These are phyloP conservation scores for Xerophyta viscosa DNA, from an alignment of 106 monocot species.

Conservation along the genomic window DNA sequence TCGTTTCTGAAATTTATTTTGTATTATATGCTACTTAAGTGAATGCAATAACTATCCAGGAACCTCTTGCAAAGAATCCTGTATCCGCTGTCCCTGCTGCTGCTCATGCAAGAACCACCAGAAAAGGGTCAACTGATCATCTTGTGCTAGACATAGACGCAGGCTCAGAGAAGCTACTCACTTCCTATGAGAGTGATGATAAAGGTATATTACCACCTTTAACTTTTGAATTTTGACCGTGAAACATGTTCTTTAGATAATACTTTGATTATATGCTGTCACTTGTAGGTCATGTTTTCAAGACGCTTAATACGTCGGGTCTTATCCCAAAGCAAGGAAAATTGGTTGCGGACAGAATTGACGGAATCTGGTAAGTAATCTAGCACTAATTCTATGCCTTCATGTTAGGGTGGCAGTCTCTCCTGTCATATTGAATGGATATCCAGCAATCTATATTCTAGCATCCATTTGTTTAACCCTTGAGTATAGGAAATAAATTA, in stretches of 20 bases:
- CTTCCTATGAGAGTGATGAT: constrained; percentile 60
- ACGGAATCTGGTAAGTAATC: constrained; percentile 78
- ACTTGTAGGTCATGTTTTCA: constrained; percentile 78
- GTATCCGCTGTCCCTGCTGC: constrained; percentile 36
- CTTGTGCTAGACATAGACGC: constrained; percentile 61
- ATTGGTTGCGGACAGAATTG: constrained; percentile 78
- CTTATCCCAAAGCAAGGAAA: constrained; percentile 89
- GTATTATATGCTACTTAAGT: too few species aligned
- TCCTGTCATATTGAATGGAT: too few species aligned
- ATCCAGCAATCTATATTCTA: too few species aligned
- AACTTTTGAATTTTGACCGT: not conserved
- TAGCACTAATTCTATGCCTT: too few species aligned
- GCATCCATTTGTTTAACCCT: too few species aligned
- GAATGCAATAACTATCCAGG: constrained; percentile 41
- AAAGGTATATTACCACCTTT: constrained; percentile 46
- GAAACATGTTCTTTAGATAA: not conserved
- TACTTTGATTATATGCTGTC: constrained; percentile 6
- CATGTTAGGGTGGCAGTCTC: too few species aligned
- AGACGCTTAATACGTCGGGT: constrained; percentile 83
- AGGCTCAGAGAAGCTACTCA: constrained; percentile 50
- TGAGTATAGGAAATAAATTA: too few species aligned
- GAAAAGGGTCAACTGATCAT: constrained; percentile 85
- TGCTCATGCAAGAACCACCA: constrained; percentile 57
- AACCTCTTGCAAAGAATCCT: constrained; percentile 36
- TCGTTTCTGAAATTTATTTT: too few species aligned